Evolutionary conservation across 225 moss, liverwort and hornwort genomes (phyloP).

Genomic region (Pseudisothecium myosuroides): DNA sequence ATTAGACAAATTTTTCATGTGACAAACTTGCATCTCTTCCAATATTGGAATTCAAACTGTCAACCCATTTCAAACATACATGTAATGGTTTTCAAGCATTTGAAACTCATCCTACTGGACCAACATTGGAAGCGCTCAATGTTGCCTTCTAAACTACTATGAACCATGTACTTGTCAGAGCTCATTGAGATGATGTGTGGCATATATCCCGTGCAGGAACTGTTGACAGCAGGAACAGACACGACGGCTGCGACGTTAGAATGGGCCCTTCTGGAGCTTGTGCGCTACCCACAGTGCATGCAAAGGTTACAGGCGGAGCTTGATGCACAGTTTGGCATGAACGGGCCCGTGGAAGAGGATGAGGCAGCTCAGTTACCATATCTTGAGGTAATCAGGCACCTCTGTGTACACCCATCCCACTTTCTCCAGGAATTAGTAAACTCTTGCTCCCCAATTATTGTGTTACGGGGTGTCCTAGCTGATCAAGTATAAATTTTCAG

Average conservation of each 20-base stretch:
- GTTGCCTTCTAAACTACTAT: background rate
- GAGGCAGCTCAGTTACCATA: slow-evolving; percentile 11
- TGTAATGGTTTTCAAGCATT: background rate
- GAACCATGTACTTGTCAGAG: background rate
- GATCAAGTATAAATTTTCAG: background rate
- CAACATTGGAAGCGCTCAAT: background rate
- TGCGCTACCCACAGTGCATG: background rate
- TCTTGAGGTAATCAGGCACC: slow-evolving; percentile 1
- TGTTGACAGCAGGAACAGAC: slow-evolving; percentile 1
- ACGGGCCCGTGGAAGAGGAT: slow-evolving; percentile 1
- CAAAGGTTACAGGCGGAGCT: slow-evolving; percentile 1
- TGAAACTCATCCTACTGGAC: background rate
- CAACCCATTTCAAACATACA: background rate
- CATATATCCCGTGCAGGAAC: background rate
- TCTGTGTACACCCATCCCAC: background rate
- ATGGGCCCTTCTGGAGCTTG: slow-evolving; percentile 15
- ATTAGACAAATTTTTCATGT: background rate
- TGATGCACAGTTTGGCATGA: slow-evolving; percentile 4
- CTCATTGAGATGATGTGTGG: background rate
- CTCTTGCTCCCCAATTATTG: background rate
- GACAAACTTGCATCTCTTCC: background rate
- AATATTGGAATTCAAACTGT: background rate
- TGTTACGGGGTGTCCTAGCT: background rate
- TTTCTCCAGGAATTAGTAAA: background rate
- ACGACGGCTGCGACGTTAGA: background rate